Evolutionary conservation across 2,329 filamentous ascomycete species (phyloP), one percentile per base, ranked within the genome.

Genomic region (Aspergillus jensenii): DNA sequence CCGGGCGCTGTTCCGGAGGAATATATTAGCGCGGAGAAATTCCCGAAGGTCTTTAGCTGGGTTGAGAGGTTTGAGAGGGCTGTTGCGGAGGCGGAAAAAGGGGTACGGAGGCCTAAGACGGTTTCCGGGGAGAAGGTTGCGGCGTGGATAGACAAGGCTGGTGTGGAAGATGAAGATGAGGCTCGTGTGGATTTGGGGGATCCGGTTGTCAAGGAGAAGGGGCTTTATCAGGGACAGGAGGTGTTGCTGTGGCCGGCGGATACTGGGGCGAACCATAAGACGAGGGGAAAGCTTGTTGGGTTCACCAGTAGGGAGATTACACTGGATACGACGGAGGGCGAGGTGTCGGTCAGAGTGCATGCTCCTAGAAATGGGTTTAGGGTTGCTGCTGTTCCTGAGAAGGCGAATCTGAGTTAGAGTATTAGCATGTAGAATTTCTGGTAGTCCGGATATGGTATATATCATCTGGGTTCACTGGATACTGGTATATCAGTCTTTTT

Each of bases 341-440:
- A 52, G 37, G 40, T 56, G 1, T 51, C 47, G 4, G 54, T 56
- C 21, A 40, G 54, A n/a, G 47, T 56, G 25, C 54, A 56, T 46
- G 54, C 54, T 15, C 54, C 54, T 6, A 56, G 54, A 19, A 21
- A 46, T 15, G 54, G 40, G 2, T 56, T 56, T 21, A 40, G 19
- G 3, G 40, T 56, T 15, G 40, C 27, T 46, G 47, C 54, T 31
- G 19, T 19, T 12, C 14, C 40, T 9, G 43, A 17, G 23, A 46
- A 46, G 21, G 43, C 43, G n/a, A 15, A 46, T 27, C 43, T 45
- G 9, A 25, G 19, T 25, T 45, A 25, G 23, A 25, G 23, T 7
- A 25, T 7, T 25, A 21, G 23, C 7, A 25, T 25, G 23, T 25
- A 7, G 21, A 21, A 21, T 21, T 0, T 21, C 3, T 21, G 21